Percentiles rank a stretch among this genome's conserved stretches.
phyloP scores from a whole-genome alignment of 2,329 filamentous ascomycete species.

The Dactylonectria macrodidyma region DNA sequence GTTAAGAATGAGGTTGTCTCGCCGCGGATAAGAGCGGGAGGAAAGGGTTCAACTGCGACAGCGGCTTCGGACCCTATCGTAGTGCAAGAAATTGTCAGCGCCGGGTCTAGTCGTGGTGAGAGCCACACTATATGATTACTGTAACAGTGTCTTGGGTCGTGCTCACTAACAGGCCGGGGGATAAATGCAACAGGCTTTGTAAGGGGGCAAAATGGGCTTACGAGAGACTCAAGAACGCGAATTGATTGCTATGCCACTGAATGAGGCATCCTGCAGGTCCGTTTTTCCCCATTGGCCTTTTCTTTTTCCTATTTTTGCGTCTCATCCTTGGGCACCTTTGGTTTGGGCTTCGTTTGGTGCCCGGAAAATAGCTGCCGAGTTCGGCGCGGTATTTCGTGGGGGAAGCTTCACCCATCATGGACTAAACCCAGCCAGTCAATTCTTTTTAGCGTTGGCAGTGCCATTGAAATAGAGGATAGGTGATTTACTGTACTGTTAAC shows the following conservation, averaged over 20 bases:
- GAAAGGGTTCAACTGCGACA: constrained; percentile 31
- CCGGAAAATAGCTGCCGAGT: constrained; percentile 41
- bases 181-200: not conserved
- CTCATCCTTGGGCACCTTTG: constrained; percentile 13
- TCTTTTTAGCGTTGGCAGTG: no score
- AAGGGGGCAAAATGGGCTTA: constrained; percentile 12
- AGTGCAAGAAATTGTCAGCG: constrained; percentile 48
- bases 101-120: constrained; percentile 25
- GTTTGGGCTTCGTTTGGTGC: constrained; percentile 23
- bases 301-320: constrained; percentile 13
- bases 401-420: constrained; percentile 3
- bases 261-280: not conserved
- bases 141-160: not conserved
- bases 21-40: constrained; percentile 30
- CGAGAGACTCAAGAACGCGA: not conserved
- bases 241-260: constrained; percentile 9
- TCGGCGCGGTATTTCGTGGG: constrained; percentile 40
- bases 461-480: not conserved
- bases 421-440: not conserved
- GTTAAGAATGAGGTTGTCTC: constrained; percentile 25
- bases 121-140: constrained; percentile 1
- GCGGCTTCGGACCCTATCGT: constrained; percentile 50
- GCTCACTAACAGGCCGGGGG: not conserved
- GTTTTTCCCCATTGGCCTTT: constrained; percentile 8
- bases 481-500: not conserved